A percentile compares a stretch with the other conserved stretches of the same genome.
Conservation (phyloP, 176 grass and related monocot species). For the Cenchrus purpureus region DNA sequence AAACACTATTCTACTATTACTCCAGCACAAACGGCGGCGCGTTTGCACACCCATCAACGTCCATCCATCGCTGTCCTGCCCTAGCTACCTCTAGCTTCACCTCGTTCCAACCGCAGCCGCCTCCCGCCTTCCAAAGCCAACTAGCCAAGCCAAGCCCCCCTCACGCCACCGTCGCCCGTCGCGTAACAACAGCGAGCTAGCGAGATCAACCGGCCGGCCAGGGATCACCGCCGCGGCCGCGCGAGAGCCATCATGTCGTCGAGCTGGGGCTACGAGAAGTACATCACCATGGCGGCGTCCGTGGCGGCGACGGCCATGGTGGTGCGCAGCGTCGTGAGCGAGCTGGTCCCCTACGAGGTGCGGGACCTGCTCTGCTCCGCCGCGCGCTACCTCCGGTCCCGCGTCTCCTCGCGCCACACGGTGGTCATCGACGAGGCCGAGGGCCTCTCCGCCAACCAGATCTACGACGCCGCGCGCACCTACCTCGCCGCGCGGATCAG, state of each 20-base stretch:
- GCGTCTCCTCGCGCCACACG: conserved; percentile 42
- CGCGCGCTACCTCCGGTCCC: conserved; percentile 22
- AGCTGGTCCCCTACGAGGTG: conserved; percentile 42
- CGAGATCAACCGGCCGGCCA: neutral
- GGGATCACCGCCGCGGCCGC: too few relatives aligned
- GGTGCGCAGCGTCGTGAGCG: conserved; percentile 21
- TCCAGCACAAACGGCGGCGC: neutral
- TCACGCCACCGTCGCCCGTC: neutral
- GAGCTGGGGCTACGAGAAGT: conserved; percentile 31
- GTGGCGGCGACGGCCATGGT: conserved; percentile 34
- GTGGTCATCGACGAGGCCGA: conserved; percentile 52
- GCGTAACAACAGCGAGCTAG: neutral
- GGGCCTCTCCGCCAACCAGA: conserved; percentile 45
- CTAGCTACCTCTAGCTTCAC: neutral
- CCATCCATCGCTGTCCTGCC: conserved; percentile 2
- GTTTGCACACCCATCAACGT: neutral
- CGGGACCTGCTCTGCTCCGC: conserved; percentile 17
- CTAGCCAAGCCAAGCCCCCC: neutral
- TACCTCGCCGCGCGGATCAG: conserved; percentile 50
- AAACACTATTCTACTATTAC: neutral
- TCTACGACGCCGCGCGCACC: conserved; percentile 52
- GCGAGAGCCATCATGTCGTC: neutral
- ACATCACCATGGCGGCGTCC: conserved; percentile 26
- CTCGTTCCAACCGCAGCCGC: neutral
- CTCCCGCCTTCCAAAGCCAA: neutral